Percentiles rank a stretch among this genome's conserved stretches.
Conservation (phyloP, 352 stramenopile species). For the Phytophthora pseudosyringae region DNA sequence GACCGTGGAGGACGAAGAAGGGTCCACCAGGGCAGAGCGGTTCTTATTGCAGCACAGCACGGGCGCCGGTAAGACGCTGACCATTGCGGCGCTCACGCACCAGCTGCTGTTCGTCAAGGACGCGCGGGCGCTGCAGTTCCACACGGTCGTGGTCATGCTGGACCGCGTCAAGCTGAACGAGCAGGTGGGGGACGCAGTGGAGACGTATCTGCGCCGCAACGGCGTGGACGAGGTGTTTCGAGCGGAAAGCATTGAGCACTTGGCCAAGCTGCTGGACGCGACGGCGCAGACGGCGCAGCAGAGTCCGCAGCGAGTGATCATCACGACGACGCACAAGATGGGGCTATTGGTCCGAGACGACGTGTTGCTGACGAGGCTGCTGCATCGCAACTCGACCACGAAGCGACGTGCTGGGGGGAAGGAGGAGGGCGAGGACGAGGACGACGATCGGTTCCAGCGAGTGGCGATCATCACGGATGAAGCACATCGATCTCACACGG, state of each 20-base stretch:
- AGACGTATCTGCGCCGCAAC: constrained; percentile 76
- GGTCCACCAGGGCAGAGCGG: constrained; percentile 28
- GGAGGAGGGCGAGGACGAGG: not conserved
- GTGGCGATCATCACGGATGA: constrained; percentile 87
- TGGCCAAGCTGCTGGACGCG: constrained; percentile 57
- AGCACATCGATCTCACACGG: constrained; percentile 80
- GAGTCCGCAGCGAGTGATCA: constrained; percentile 64
- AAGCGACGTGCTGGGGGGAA: not conserved
- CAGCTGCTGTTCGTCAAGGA: constrained; percentile 73
- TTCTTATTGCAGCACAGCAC: constrained; percentile 87
- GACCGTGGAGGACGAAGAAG: constrained; percentile 16
- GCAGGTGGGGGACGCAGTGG: constrained; percentile 75
- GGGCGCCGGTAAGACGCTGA: constrained; percentile 82
- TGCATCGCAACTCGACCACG: constrained; percentile 51
- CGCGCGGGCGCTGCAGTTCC: constrained; percentile 48
- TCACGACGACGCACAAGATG: constrained; percentile 87
- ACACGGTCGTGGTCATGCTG: constrained; percentile 80
- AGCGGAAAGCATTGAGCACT: constrained; percentile 76
- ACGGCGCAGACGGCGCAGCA: constrained; percentile 28
- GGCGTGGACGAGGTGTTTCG: constrained; percentile 75
- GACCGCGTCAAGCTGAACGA: constrained; percentile 88
- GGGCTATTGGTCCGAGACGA: constrained; percentile 70
- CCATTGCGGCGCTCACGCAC: constrained; percentile 72
- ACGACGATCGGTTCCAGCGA: constrained; percentile 45
- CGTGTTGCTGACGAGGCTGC: constrained; percentile 67